A percentile compares a stretch with the other conserved stretches of the same genome.
These are phyloP conservation scores for Hamigera avellanea DNA, from an alignment of 495 filamentous ascomycete species.

Conservation along the genomic window DNA sequence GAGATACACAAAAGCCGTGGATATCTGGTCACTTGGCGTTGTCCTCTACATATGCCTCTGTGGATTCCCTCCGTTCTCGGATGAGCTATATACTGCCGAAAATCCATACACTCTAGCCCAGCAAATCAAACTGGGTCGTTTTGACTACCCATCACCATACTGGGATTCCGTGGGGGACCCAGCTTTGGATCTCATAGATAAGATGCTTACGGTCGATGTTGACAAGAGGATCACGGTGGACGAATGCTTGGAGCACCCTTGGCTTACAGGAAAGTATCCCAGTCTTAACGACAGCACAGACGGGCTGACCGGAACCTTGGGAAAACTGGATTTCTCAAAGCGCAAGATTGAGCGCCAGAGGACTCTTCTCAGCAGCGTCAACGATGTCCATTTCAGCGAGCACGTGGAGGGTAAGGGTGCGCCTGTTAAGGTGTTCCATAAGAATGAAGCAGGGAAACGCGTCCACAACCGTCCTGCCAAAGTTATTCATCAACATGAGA, in stretches of 20 bases:
- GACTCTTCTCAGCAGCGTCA: constrained; percentile 73
- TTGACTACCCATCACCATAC: constrained; percentile 94
- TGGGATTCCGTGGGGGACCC: constrained; percentile 90
- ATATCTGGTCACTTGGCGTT: constrained; percentile 94
- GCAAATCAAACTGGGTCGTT: constrained; percentile 78
- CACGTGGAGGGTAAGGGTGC: constrained; percentile 43
- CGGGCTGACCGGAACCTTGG: constrained; percentile 72
- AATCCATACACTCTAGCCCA: constrained; percentile 82
- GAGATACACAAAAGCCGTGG: constrained; percentile 88
- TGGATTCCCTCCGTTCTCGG: constrained; percentile 94
- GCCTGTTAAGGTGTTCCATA: constrained; percentile 65
- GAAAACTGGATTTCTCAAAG: constrained; percentile 70
- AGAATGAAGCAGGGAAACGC: constrained; percentile 50
- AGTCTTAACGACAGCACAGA: constrained; percentile 76
- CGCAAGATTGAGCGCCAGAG: constrained; percentile 71
- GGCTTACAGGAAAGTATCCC: constrained; percentile 49
- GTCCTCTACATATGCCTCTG: constrained; percentile 99
- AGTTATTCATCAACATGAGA: constrained; percentile 29
- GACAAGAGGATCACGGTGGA: constrained; percentile 78
- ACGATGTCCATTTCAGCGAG: constrained; percentile 59
- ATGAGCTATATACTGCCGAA: constrained; percentile 68
- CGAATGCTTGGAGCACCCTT: constrained; percentile 83
- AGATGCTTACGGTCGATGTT: constrained; percentile 83
- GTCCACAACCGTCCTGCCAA: constrained; percentile 26
- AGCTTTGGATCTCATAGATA: constrained; percentile 87